Base-by-base conservation (phyloP, 441 rosid genomes). In the Euphorbia celastroides region DNA sequence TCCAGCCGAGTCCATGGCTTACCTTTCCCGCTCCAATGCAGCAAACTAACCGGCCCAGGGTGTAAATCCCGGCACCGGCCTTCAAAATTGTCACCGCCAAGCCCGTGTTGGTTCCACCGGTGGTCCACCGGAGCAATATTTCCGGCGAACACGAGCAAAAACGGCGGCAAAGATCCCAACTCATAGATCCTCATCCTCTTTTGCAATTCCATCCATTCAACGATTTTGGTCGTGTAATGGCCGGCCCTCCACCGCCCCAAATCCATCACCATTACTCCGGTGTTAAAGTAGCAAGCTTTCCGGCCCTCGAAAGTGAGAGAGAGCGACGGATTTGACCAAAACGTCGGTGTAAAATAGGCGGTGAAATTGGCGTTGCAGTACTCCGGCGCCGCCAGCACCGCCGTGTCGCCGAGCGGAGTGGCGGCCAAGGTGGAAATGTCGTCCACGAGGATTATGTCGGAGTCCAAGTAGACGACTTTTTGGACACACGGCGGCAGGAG, bases 21-120 rank as follows among this genome's bases (percentile, higher is more conserved):
- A 68, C 98, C 98, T 83, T 93, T 93, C 48, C 98, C 98, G 61
- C 98, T 93, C 98, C 98, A 93, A 72, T 90, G 98, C 74, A 93
- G 71, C 2, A 93, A 70, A 67, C 98, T 93, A 10, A 88, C 98
- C 32, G 94, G 96, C 27, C 98, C 98, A 0, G 96, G 94, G 70
- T 93, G 98, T 75, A 93, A 65, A 65, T 90, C 84, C 62, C 97
- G 61, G 11, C 98, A 93, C 0, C 90, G 69, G 5, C 98, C 98
- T 36, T 91, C 62, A 20, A 86, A 87, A 64, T 93, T 93, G 68
- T 93, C 98, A 0, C 97, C 97, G 0, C 98, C 98, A 0, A 93
- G 79, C 2, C 97, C 98, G 50, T 93, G 98, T 38, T 93, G 97
- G 76, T 93, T 93, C 98, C 98, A 93, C 34, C 89, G 46, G 66